Percentiles rank a stretch among this genome's conserved stretches.
Conservation (phyloP, 768 basidiomycete genomes). For the button mushroom (Agaricus bisporus) region DNA sequence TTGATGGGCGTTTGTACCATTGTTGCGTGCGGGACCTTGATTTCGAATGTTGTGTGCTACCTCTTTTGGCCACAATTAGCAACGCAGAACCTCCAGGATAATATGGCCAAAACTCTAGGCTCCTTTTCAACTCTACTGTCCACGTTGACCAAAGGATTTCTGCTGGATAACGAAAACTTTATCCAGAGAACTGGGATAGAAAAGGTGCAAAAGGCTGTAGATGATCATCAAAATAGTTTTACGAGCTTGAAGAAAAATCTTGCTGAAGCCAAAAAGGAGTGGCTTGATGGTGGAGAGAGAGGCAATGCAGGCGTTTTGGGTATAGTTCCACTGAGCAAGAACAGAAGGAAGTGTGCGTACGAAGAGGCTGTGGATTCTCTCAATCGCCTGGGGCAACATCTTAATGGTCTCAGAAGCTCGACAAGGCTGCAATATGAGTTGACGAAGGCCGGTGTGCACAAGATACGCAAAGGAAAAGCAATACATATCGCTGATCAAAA, state of each 20-base stretch:
- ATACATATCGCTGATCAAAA: conserved; percentile 5
- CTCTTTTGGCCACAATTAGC: conserved; percentile 83
- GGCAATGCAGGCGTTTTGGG: conserved; percentile 13
- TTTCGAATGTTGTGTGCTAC: conserved; percentile 85
- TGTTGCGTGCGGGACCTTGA: conserved; percentile 65
- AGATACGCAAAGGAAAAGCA: conserved; percentile 16
- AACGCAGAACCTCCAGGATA: conserved; percentile 70
- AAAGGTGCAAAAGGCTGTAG: conserved; percentile 72
- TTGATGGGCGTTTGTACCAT: conserved; percentile 73
- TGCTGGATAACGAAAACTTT: conserved; percentile 61
- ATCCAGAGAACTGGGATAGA: conserved; percentile 50
- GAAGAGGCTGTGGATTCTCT: conserved; percentile 84
- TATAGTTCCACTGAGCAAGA: conserved; percentile 9
- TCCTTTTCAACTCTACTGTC: conserved; percentile 85
- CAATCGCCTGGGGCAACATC: conserved; percentile 88
- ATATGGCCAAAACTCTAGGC: conserved; percentile 81
- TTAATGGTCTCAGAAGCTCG: conserved; percentile 84
- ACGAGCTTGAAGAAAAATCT: conserved; percentile 84
- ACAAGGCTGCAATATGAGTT: conserved; percentile 82
- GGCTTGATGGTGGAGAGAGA: conserved; percentile 31
- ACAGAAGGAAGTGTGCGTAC: conserved; percentile 51
- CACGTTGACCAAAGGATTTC: conserved; percentile 78
- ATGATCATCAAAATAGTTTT: conserved; percentile 84
- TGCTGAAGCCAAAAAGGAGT: conserved; percentile 84
- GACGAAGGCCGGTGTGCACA: conserved; percentile 45